Conservation (phyloP, 148 eudicot genomes). For the Tetragonia tetragonoides region DNA sequence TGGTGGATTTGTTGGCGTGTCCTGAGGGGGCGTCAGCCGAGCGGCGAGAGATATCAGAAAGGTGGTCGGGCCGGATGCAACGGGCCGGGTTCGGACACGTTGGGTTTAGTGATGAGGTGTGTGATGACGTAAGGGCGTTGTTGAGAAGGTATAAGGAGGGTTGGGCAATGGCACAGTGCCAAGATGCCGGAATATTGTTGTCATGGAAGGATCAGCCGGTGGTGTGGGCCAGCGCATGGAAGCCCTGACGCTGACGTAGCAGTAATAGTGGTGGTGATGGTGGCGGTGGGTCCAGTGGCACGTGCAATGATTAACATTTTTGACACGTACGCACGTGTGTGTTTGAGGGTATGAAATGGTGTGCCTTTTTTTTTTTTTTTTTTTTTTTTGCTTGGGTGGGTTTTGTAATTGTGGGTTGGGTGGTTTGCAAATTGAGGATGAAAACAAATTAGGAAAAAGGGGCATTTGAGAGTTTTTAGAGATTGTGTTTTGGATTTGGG, state of each 20-base stretch:
- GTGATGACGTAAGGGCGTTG: conserved; percentile 83
- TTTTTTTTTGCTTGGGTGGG: background rate
- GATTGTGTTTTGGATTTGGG: conserved; percentile 1
- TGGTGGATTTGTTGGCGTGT: conserved; percentile 78
- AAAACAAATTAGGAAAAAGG: background rate
- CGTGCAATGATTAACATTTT: conserved; percentile 33
- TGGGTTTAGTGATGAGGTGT: conserved; percentile 70
- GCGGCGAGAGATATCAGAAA: conserved; percentile 67
- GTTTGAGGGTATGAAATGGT: background rate
- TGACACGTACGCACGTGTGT: conserved; percentile 29
- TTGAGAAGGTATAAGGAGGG: conserved; percentile 93
- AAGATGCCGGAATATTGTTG: conserved; percentile 65
- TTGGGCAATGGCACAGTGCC: conserved; percentile 65
- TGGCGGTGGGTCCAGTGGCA: conserved; percentile 21
- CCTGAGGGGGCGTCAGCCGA: conserved; percentile 60
- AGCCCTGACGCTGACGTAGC: conserved; percentile 30
- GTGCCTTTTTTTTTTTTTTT: background rate
- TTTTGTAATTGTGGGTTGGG: background rate
- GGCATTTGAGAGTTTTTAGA: background rate
- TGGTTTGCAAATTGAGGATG: background rate
- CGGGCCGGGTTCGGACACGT: conserved; percentile 52
- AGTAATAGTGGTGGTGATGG: conserved; percentile 17
- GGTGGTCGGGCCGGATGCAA: conserved; percentile 64
- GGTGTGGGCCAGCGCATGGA: conserved; percentile 99
- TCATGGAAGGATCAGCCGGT: conserved; percentile 89